phyloP scores from a whole-genome alignment of 2,329 filamentous ascomycete species.

The Alternaria incomplexa region DNA sequence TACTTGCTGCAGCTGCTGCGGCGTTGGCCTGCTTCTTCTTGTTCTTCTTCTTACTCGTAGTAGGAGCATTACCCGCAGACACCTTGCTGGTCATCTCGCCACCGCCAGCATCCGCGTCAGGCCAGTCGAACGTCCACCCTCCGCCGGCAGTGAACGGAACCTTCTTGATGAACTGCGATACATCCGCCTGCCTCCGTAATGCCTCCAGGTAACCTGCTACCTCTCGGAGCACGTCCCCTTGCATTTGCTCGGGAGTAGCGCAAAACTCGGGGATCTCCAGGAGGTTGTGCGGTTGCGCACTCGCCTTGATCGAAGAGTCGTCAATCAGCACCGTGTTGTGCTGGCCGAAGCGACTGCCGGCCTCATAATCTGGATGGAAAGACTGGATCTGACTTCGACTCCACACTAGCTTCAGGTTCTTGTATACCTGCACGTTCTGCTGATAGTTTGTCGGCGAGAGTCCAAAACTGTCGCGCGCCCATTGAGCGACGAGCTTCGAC shows the following conservation, averaged over 20 bases:
- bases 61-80: neutral
- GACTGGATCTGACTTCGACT: constrained; percentile 51
- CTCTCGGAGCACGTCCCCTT: constrained; percentile 55
- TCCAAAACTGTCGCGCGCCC: constrained; percentile 79
- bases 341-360: constrained; percentile 69
- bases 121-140: constrained; percentile 38
- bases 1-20: neutral
- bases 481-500: constrained; percentile 68
- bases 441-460: constrained; percentile 70
- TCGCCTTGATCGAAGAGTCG: constrained; percentile 80
- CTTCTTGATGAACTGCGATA: constrained; percentile 66
- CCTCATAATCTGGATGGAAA: constrained; percentile 49
- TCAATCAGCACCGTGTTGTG: constrained; percentile 89
- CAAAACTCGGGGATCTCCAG: constrained; percentile 80
- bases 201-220: constrained; percentile 61
- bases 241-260: constrained; percentile 51
- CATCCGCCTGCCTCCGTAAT: constrained; percentile 60
- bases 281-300: constrained; percentile 82
- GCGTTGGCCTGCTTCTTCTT: constrained; percentile 12
- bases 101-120: constrained; percentile 11
- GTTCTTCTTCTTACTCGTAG: constrained; percentile 14
- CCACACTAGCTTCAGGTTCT: constrained; percentile 80
- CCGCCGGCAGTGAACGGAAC: constrained; percentile 37
- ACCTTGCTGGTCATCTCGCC: constrained; percentile 19
- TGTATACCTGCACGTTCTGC: constrained; percentile 83